Percentiles rank a stretch among this genome's conserved stretches.
Conservation (phyloP, 2,329 filamentous ascomycete species). For the Sarocladiaceae sp. region DNA sequence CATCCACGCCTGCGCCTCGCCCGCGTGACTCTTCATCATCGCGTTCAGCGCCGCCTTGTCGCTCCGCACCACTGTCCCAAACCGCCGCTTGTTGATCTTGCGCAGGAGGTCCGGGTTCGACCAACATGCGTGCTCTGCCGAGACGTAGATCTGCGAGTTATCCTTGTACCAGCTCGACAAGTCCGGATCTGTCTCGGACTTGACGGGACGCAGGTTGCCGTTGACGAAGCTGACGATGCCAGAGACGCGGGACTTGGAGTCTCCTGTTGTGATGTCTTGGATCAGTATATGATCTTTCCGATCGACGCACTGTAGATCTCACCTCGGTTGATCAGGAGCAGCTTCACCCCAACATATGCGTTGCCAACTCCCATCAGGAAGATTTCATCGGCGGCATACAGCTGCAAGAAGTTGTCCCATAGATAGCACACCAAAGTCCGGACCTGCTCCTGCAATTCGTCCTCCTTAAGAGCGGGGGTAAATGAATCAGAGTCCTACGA, state of each 20-base stretch:
- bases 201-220: constrained; percentile 69
- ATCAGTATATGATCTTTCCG: too few relatives aligned
- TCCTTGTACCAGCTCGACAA: constrained; percentile 77
- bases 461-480: constrained; percentile 38
- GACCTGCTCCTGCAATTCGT: constrained; percentile 49
- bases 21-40: constrained; percentile 51
- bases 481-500: constrained; percentile 41
- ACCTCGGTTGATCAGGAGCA: constrained; percentile 74
- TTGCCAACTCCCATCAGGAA: constrained; percentile 87
- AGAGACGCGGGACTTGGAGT: constrained; percentile 61
- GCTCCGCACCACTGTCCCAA: constrained; percentile 52
- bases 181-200: constrained; percentile 67
- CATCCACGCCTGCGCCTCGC: constrained; percentile 48
- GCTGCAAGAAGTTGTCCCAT: constrained; percentile 95
- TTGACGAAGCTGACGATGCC: constrained; percentile 78
- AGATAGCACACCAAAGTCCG: constrained; percentile 77
- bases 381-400: constrained; percentile 64
- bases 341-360: constrained; percentile 76
- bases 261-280: constrained; percentile 25
- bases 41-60: constrained; percentile 39
- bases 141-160: constrained; percentile 74
- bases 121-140: constrained; percentile 71
- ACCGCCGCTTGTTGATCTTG: constrained; percentile 54
- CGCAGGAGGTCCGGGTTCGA: constrained; percentile 51
- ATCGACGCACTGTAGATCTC: constrained; percentile 17